These are phyloP conservation scores for Trametes cinnabarina DNA, from an alignment of 768 basidiomycete genomes.

Conservation along the genomic window DNA sequence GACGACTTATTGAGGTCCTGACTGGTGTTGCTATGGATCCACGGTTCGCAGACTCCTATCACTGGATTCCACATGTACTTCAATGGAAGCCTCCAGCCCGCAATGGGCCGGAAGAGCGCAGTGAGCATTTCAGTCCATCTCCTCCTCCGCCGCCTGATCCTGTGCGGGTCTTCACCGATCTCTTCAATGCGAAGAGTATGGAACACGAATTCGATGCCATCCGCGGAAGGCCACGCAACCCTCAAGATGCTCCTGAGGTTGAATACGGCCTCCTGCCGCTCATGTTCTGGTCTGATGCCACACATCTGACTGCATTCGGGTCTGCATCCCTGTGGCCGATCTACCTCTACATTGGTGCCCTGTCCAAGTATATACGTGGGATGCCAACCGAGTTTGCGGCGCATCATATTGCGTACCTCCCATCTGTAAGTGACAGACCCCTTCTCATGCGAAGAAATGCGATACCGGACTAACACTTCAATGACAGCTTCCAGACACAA, in stretches of 20 bases:
- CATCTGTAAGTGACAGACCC: slow-evolving; percentile 29
- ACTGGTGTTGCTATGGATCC: too few species aligned
- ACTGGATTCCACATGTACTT: too few species aligned
- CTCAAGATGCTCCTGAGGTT: neutral
- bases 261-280: slow-evolving; percentile 10
- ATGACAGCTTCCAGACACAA: slow-evolving; percentile 34
- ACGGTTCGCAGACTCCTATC: too few species aligned
- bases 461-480: neutral
- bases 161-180: slow-evolving; percentile 15
- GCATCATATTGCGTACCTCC: slow-evolving; percentile 47
- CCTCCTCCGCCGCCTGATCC: neutral
- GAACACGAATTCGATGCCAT: slow-evolving; percentile 14
- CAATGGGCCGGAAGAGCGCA: too few species aligned
- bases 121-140: too few species aligned
- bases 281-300: slow-evolving; percentile 30
- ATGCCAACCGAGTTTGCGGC: slow-evolving; percentile 31
- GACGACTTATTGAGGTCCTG: too few species aligned
- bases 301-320: slow-evolving; percentile 28
- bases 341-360: slow-evolving; percentile 39
- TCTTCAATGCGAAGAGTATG: slow-evolving; percentile 15
- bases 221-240: slow-evolving; percentile 8
- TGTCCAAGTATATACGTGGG: slow-evolving; percentile 39
- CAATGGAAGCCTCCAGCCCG: too few species aligned
- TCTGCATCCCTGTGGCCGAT: slow-evolving; percentile 37
- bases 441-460: too few species aligned